A percentile compares a stretch with the other conserved stretches of the same genome.
Conservation (phyloP, 2,329 filamentous ascomycete genomes). For the Penicillium aurantiogriseum region DNA sequence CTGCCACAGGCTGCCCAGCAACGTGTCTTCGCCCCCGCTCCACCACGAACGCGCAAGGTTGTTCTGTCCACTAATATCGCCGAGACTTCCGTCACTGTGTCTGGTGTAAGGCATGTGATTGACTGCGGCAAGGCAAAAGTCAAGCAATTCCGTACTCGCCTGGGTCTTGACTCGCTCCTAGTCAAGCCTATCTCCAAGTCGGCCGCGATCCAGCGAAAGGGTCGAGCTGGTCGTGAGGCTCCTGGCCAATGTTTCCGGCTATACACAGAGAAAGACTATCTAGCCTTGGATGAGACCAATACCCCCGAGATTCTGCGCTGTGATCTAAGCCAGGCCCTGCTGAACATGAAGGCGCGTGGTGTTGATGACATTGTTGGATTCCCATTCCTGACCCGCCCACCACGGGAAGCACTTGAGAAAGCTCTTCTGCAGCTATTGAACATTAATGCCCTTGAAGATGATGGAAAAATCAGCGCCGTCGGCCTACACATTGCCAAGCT, state of each 20-base stretch:
- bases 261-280: constrained; percentile 78
- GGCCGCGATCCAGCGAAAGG: constrained; percentile 85
- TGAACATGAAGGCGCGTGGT: constrained; percentile 91
- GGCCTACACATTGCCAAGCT: constrained; percentile 78
- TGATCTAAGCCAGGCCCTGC: constrained; percentile 78
- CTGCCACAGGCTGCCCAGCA: constrained; percentile 84
- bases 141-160: constrained; percentile 79
- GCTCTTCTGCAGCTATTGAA: constrained; percentile 77
- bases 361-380: constrained; percentile 79
- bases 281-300: constrained; percentile 68
- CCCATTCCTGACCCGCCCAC: constrained; percentile 79
- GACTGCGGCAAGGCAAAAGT: constrained; percentile 93
- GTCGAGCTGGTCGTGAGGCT: constrained; percentile 88
- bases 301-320: constrained; percentile 87
- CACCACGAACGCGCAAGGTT: constrained; percentile 76
- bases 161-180: constrained; percentile 87
- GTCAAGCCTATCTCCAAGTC: constrained; percentile 90
- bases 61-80: constrained; percentile 96
- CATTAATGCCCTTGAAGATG: constrained; percentile 70
- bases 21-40: constrained; percentile 74
- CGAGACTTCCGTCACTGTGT: constrained; percentile 96
- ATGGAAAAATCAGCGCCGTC: constrained; percentile 69
- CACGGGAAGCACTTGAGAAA: constrained; percentile 73
- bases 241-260: constrained; percentile 86
- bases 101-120: constrained; percentile 85